phyloP scores from a whole-genome alignment of 306 rosid genomes.

The Cicer judaicum region DNA sequence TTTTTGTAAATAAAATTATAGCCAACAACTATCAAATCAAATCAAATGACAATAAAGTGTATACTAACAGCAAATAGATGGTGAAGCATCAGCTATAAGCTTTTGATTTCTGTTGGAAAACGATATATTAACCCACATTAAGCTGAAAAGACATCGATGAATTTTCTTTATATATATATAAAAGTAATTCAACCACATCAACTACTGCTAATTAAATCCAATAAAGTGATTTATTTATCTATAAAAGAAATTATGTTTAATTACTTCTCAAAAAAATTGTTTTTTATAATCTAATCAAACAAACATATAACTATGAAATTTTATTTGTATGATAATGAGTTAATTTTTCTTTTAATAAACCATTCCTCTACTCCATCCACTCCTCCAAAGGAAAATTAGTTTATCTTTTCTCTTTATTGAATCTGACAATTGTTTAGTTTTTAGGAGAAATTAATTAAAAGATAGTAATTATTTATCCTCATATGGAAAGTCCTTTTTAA shows the following conservation, averaged over 20 bases:
- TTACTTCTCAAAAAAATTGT: no score
- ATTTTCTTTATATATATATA: neutral
- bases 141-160: conserved; percentile 42
- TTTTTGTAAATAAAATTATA: no score
- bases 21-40: neutral
- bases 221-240: no score
- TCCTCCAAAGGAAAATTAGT: no score
- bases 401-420: neutral
- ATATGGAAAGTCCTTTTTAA: conserved; percentile 31
- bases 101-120: conserved; percentile 42
- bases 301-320: no score
- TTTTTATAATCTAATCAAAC: no score
- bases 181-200: no score
- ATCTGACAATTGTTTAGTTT: conserved; percentile 30
- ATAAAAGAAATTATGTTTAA: no score
- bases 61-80: neutral
- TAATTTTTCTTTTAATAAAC: no score
- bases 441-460: neutral
- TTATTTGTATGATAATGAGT: no score
- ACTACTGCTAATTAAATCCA: no score
- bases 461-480: conserved; percentile 21
- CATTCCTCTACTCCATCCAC: no score
- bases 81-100: conserved; percentile 45
- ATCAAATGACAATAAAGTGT: neutral
- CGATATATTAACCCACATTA: conserved; percentile 41